phyloP scores from a whole-genome alignment of 257 asterid genomes.

The Ilex asprella region DNA sequence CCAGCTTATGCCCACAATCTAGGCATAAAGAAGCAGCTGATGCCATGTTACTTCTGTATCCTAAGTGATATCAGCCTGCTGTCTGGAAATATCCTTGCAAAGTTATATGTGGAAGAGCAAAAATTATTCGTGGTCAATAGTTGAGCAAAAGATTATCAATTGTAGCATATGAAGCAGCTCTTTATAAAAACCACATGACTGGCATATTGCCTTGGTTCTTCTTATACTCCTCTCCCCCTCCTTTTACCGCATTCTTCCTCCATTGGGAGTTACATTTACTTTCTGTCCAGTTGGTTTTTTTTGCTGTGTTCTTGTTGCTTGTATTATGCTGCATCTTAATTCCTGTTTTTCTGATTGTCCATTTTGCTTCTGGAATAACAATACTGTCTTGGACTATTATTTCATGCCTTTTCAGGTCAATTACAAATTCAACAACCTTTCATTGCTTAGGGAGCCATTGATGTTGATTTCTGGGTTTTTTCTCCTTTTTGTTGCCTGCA shows the following conservation, averaged over 20 bases:
- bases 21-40: too few species aligned
- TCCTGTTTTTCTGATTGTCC: background rate
- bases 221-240: background rate
- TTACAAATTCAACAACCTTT: conserved; percentile 77
- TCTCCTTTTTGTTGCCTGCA: conserved; percentile 71
- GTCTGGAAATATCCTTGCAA: too few species aligned
- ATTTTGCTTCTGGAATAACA: conserved; percentile 12
- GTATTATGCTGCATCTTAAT: background rate
- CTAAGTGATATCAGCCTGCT: too few species aligned
- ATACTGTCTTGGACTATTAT: conserved; percentile 13
- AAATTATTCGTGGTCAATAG: too few species aligned
- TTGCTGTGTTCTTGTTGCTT: background rate
- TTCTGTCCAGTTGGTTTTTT: background rate
- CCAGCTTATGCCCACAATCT: too few species aligned
- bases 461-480: conserved; percentile 89
- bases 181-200: too few species aligned
- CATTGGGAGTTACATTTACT: too few species aligned
- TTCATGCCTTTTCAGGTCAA: conserved; percentile 49
- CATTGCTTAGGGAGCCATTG: conserved; percentile 76
- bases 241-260: background rate
- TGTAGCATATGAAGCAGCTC: too few species aligned
- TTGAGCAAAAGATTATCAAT: too few species aligned
- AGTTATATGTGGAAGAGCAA: too few species aligned
- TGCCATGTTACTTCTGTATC: too few species aligned
- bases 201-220: too few species aligned